Evolutionary conservation across 768 basidiomycete genomes (phyloP).

Genomic region (Suillus cothurnatus): DNA sequence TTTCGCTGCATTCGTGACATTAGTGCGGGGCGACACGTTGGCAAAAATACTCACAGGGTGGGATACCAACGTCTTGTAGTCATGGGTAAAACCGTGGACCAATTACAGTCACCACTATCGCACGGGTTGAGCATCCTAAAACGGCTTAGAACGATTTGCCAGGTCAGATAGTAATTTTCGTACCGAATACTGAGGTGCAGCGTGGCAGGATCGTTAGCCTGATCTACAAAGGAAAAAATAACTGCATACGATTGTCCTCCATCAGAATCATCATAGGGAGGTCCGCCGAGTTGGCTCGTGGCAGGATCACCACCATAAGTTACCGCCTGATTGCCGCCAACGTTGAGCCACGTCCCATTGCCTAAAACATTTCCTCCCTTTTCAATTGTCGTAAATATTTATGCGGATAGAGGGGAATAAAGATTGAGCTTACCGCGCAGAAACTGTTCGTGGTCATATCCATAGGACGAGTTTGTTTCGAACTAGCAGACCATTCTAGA

Average conservation of each 20-base stretch:
- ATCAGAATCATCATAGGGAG: constrained; percentile 60
- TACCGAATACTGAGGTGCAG: constrained; percentile 15
- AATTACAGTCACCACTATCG: constrained; percentile 64
- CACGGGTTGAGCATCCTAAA: constrained; percentile 66
- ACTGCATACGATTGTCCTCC: constrained; percentile 58
- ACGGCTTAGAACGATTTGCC: background rate
- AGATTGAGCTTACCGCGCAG: constrained; percentile 61
- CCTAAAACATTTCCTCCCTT: constrained; percentile 54
- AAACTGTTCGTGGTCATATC: constrained; percentile 80
- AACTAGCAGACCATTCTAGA: constrained; percentile 54
- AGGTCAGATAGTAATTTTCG: constrained; percentile 3
- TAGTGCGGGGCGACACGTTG: background rate
- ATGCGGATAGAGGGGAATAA: background rate
- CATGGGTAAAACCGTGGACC: constrained; percentile 48
- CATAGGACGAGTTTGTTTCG: constrained; percentile 66
- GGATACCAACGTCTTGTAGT: constrained; percentile 77
- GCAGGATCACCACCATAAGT: constrained; percentile 60
- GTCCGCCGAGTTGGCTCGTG: constrained; percentile 47
- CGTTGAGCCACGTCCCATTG: constrained; percentile 81
- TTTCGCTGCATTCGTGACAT: constrained; percentile 44
- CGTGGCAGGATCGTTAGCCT: constrained; percentile 34
- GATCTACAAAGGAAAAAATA: constrained; percentile 42
- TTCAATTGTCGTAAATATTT: background rate
- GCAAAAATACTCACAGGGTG: constrained; percentile 51
- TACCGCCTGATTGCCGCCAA: constrained; percentile 74